A percentile compares a stretch with the other conserved stretches of the same genome.
phyloP scores from a whole-genome alignment of 2,329 filamentous ascomycete genomes.

The Alternaria gansuensis region DNA sequence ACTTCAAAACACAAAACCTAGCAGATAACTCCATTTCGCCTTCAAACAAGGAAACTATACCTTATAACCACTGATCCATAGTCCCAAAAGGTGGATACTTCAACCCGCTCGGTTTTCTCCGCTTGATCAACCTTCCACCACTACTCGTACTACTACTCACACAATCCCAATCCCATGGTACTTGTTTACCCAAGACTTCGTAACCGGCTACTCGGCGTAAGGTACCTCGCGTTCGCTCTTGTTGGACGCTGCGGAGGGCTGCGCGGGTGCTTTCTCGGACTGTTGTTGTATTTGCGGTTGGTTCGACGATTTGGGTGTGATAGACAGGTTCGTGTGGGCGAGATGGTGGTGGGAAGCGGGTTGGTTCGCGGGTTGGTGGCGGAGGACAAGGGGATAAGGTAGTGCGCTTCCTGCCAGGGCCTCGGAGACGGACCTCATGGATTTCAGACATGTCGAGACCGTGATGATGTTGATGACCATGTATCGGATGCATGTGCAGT shows the following conservation, averaged over 20 bases:
- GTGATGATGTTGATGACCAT: conserved; percentile 24
- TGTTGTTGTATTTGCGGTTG: conserved; percentile 19
- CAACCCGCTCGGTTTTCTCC: conserved; percentile 22
- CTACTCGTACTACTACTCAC: conserved; percentile 36
- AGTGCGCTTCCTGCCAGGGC: conserved; percentile 31
- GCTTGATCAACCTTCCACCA: conserved; percentile 18
- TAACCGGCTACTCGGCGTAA: conserved; percentile 45
- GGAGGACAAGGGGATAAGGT: conserved; percentile 27
- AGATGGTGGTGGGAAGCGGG: conserved; percentile 13
- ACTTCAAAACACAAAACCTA: background rate
- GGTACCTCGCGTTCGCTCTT: conserved; percentile 25
- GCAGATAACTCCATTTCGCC: background rate
- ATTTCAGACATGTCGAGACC: conserved; percentile 8
- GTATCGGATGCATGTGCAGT: conserved; percentile 39
- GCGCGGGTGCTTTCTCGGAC: conserved; percentile 40
- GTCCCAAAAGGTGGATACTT: conserved; percentile 43
- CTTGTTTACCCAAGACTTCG: conserved; percentile 40
- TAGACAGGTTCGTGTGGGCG: conserved; percentile 38
- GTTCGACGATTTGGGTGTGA: conserved; percentile 42
- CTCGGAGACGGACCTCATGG: conserved; percentile 27
- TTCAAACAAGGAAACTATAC: background rate
- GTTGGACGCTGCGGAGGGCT: conserved; percentile 33
- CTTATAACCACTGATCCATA: conserved; percentile 38
- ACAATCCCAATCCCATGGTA: conserved; percentile 50
- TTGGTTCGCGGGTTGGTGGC: conserved; percentile 26